Evolutionary conservation across 192 early-diverging fungal genomes (phyloP), one percentile per base, ranked within the genome.

Genomic region (Martensiomyces pterosporus): DNA sequence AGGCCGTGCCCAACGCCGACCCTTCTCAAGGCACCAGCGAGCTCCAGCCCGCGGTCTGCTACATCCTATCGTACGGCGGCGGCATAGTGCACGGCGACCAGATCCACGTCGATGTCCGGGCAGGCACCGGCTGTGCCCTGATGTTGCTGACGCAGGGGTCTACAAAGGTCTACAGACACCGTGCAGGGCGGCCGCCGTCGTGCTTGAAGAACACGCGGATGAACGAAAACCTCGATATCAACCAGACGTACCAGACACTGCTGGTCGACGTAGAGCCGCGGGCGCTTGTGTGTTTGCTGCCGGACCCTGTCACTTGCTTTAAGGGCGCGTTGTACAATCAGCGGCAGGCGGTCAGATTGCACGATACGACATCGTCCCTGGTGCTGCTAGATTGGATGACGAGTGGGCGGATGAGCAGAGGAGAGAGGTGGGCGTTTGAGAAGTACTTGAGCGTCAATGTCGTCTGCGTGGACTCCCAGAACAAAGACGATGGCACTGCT

Each of bases 301-400:
- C 91, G 4, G 89, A 90, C 32, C 91, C 88, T 1, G 85, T 90
- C 8, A 86, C 83, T 4, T 87, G 82, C 49, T 92, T 92, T 39
- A 47, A 69, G 14, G 76, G 66, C 21, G 75, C 88, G 0, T 47
- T 64, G 17, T 93, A 84, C 42, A 68, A 54, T 40, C 85, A 86
- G 58, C 45, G 64, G 19, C 91, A 93, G 53, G 27, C 18, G 4
- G 66, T 90, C 14, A 39, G 60, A 10, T 36, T 86, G 14, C 47
- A 57, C 10, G 49, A 75, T 17, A 1, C 16, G 23, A 57, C 55
- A n/a, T 71, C 79, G 0, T 84, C 82, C 19, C 42, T 91, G 8
- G 68, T 92, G 1, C 47, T 92, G 7, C 60, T 94, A 23, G 91
- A 94, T 49, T 94, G 91, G 90, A 82, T 90, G 51, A 89, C 85